Conservation (phyloP, 768 basidiomycete species). For the Amanita rimosa region DNA sequence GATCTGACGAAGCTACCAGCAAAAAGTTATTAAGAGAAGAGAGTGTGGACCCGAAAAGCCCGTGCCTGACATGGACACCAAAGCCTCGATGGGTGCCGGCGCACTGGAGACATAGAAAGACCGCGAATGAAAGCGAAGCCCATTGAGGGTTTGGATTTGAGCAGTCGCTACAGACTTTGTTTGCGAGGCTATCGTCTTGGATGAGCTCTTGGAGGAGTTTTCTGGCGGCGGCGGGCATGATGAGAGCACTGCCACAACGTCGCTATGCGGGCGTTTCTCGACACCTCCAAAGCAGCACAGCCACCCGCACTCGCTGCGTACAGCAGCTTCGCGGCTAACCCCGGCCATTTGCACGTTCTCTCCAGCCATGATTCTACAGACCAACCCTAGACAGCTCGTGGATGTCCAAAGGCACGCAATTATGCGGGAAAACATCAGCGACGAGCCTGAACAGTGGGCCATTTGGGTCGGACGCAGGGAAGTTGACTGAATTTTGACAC, state of each 20-base stretch:
- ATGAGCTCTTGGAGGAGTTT: constrained; percentile 67
- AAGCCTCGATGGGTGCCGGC: constrained; percentile 80
- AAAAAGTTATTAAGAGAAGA: constrained; percentile 13
- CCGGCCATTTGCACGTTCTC: constrained; percentile 5
- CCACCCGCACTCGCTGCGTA: constrained; percentile 5
- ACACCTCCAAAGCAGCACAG: not conserved
- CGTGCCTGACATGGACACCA: constrained; percentile 83
- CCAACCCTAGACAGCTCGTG: constrained; percentile 32
- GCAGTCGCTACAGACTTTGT: constrained; percentile 78
- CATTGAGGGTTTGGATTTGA: constrained; percentile 89
- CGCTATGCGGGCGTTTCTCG: not conserved
- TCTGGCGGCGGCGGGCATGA: constrained; percentile 41
- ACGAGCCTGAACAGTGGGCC: constrained; percentile 55
- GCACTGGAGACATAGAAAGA: constrained; percentile 89
- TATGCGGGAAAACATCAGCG: constrained; percentile 19
- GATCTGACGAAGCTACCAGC: constrained; percentile 73
- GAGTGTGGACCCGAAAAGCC: constrained; percentile 6
- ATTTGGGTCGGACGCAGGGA: constrained; percentile 58
- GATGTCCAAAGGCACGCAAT: constrained; percentile 9
- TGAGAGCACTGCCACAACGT: constrained; percentile 3
- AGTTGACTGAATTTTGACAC: constrained; percentile 13
- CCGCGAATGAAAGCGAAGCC: constrained; percentile 74
- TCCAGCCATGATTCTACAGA: constrained; percentile 55
- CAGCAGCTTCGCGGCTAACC: constrained; percentile 9
- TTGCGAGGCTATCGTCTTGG: constrained; percentile 58